phyloP scores from a whole-genome alignment of 139 green algal species.

The Chlamydomonas applanata region DNA sequence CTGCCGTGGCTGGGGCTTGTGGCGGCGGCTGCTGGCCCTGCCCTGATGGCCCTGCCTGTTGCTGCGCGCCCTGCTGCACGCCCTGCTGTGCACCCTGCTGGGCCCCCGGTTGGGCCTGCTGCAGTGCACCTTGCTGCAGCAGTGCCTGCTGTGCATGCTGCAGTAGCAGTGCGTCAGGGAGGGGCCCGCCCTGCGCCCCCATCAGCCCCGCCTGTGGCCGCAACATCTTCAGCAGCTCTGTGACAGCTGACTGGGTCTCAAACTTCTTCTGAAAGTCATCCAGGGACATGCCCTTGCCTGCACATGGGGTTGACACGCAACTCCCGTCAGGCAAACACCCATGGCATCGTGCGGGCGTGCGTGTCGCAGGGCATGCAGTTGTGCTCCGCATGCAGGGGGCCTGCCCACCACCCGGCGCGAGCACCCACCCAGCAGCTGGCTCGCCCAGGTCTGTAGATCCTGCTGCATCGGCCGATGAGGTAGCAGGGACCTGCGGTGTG shows the following conservation, averaged over 20 bases:
- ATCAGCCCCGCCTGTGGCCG: conserved; percentile 7
- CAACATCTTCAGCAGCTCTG: conserved; percentile 45
- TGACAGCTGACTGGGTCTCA: conserved; percentile 41
- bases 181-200: background rate
- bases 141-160: conserved; percentile 9
- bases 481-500: conserved; percentile 9
- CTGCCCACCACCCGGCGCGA: background rate
- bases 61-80: background rate
- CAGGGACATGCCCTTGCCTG: conserved; percentile 24
- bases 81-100: background rate
- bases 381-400: background rate
- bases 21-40: background rate
- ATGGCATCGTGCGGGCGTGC: too few species aligned
- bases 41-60: background rate
- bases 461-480: conserved; percentile 39
- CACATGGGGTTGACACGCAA: too few species aligned
- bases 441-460: conserved; percentile 50
- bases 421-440: conserved; percentile 50
- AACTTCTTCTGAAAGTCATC: conserved; percentile 43
- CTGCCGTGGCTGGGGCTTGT: background rate
- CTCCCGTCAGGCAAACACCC: too few species aligned
- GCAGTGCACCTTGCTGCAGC: background rate
- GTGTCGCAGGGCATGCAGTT: too few species aligned
- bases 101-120: conserved; percentile 17
- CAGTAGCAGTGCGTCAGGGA: conserved; percentile 1